These are phyloP conservation scores for Acarospora socialis DNA, from an alignment of 2,329 filamentous ascomycete genomes.

Conservation along the genomic window DNA sequence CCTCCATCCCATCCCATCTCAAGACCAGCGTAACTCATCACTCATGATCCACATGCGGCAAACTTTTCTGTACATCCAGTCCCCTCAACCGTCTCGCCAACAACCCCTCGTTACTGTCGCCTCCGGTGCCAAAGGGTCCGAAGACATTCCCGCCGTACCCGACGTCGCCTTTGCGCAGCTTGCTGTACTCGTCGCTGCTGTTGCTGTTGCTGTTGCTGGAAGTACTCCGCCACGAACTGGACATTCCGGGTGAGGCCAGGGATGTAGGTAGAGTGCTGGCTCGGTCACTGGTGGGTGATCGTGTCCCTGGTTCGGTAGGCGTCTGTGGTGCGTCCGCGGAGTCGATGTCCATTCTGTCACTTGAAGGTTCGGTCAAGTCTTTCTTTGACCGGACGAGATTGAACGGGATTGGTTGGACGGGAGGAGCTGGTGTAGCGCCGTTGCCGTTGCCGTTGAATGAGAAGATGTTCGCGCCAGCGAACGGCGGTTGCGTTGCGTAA, in stretches of 20 bases:
- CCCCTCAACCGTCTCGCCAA: constrained; percentile 55
- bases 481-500: background rate
- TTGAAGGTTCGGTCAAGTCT: background rate
- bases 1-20: no score
- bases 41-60: background rate
- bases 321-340: constrained; percentile 6
- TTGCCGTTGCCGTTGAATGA: background rate
- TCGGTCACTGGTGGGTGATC: constrained; percentile 3
- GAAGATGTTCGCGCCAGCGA: background rate
- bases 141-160: constrained; percentile 48
- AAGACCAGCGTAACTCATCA: no score
- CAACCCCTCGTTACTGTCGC: constrained; percentile 46
- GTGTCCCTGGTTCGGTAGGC: constrained; percentile 1
- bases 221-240: constrained; percentile 13
- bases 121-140: constrained; percentile 24
- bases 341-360: constrained; percentile 1
- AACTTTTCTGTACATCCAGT: constrained; percentile 35
- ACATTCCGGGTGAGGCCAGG: constrained; percentile 9
- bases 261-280: background rate
- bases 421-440: background rate
- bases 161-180: constrained; percentile 51
- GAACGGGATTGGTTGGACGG: constrained; percentile 10
- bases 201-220: constrained; percentile 27
- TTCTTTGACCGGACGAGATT: constrained; percentile 3
- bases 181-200: constrained; percentile 41